Conservation (phyloP, 2,329 filamentous ascomycete species). For the Orbilia quercus region DNA sequence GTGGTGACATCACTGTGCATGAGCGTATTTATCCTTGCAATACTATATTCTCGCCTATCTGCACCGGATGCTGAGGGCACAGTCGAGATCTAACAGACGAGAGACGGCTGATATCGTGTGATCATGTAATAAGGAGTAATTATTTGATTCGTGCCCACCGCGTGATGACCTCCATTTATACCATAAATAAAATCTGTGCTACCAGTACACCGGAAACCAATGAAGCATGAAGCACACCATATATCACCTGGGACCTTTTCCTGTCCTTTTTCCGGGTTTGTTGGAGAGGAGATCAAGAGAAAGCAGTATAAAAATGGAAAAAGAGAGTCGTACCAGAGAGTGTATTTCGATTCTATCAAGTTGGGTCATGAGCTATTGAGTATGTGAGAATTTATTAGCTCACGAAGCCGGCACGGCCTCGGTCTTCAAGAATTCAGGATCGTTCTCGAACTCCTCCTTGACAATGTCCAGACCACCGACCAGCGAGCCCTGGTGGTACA, state of each 20-base stretch:
- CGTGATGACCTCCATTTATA: slow-evolving; percentile 21
- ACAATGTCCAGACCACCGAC: slow-evolving; percentile 96
- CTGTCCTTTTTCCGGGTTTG: background rate
- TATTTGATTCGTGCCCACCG: slow-evolving; percentile 5
- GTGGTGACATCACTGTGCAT: slow-evolving; percentile 53
- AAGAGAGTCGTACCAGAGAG: background rate
- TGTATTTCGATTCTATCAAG: slow-evolving; percentile 2
- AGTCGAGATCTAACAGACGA: background rate
- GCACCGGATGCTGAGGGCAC: background rate
- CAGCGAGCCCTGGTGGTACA: slow-evolving; percentile 90
- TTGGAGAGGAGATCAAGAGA: background rate
- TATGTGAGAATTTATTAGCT: background rate
- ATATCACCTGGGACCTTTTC: slow-evolving; percentile 10
- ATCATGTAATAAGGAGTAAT: too few species aligned
- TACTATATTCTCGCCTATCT: slow-evolving; percentile 9
- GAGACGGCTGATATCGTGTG: too few species aligned
- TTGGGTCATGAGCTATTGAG: background rate
- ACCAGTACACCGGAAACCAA: slow-evolving; percentile 31
- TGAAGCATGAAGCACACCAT: background rate
- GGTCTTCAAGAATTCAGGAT: slow-evolving; percentile 82
- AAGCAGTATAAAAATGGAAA: background rate
- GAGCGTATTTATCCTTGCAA: slow-evolving; percentile 39
- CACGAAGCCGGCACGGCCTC: slow-evolving; percentile 68
- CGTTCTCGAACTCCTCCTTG: slow-evolving; percentile 88
- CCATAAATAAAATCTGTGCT: slow-evolving; percentile 27